phyloP scores from a whole-genome alignment of 495 filamentous ascomycete genomes.

The Aspergillus biplanus region DNA sequence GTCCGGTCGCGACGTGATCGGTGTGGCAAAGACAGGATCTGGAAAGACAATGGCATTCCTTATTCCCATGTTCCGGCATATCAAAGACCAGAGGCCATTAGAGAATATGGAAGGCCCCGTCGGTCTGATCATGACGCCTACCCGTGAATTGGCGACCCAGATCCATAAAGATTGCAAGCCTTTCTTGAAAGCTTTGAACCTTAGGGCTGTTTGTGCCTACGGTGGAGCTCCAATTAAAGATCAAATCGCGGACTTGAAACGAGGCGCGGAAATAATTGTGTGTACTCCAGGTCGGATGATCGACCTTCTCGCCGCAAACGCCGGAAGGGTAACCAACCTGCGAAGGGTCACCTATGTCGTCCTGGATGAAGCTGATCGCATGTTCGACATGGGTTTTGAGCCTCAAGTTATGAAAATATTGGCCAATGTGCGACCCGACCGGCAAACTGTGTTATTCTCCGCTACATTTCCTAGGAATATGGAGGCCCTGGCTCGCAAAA shows the following conservation, averaged over 20 bases:
- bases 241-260: constrained; percentile 94
- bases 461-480: constrained; percentile 96
- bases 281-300: constrained; percentile 98
- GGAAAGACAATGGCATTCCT: constrained; percentile 97
- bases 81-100: constrained; percentile 90
- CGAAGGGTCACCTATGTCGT: constrained; percentile 89
- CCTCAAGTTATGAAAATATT: constrained; percentile 98
- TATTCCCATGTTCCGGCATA: constrained; percentile 95
- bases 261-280: constrained; percentile 92
- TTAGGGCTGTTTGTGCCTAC: constrained; percentile 94
- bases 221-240: constrained; percentile 97
- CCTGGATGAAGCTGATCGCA: constrained; percentile 95
- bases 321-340: constrained; percentile 88
- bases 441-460: constrained; percentile 93
- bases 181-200: constrained; percentile 84
- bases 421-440: constrained; percentile 83
- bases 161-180: constrained; percentile 94
- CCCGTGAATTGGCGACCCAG: constrained; percentile 91
- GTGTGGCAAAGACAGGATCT: constrained; percentile 97
- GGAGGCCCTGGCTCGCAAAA: constrained; percentile 87
- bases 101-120: constrained; percentile 86
- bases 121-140: constrained; percentile 88
- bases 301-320: constrained; percentile 90
- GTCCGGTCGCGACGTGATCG: constrained; percentile 95
- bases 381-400: constrained; percentile 99